A percentile compares a stretch with the other conserved stretches of the same genome.
phyloP scores from a whole-genome alignment of 176 grass and related monocot genomes.

The Pontederia paniculata region DNA sequence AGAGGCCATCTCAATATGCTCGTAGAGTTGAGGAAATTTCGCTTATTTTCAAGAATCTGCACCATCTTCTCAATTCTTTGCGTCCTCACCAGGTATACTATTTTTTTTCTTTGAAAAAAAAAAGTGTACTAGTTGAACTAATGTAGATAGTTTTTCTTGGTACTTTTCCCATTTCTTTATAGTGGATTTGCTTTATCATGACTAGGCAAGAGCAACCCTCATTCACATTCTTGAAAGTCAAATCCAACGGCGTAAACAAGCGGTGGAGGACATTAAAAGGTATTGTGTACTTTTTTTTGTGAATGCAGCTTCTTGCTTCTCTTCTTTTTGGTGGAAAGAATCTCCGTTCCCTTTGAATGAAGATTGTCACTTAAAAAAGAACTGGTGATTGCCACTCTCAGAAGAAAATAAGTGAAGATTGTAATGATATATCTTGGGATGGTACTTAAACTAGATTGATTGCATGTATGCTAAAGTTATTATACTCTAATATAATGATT shows the following conservation, averaged over 20 bases:
- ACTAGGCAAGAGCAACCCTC: constrained; percentile 75
- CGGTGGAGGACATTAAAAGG: constrained; percentile 83
- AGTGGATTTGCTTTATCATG: not conserved
- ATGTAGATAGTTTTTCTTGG: not conserved
- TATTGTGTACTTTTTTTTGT: constrained; percentile 26
- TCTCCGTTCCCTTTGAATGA: not conserved
- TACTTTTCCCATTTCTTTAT: not conserved
- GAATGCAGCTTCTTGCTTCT: constrained; percentile 3
- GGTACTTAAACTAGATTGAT: too few relatives aligned
- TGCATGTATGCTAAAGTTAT: too few relatives aligned
- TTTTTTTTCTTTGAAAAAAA: too few relatives aligned
- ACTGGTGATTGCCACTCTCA: too few relatives aligned
- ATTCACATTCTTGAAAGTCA: constrained; percentile 91
- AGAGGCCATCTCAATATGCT: constrained; percentile 88
- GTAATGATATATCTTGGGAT: too few relatives aligned
- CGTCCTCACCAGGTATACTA: constrained; percentile 74
- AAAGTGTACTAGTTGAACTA: not conserved
- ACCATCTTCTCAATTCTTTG: constrained; percentile 84
- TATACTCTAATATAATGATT: too few relatives aligned
- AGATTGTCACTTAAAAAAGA: too few relatives aligned
- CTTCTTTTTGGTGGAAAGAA: not conserved
- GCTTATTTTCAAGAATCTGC: constrained; percentile 80
- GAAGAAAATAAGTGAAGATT: too few relatives aligned
- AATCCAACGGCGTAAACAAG: constrained; percentile 70
- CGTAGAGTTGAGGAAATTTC: constrained; percentile 85